These are phyloP conservation scores for Fraxinus cuspidata DNA, from an alignment of 257 asterid species.

Conservation along the genomic window DNA sequence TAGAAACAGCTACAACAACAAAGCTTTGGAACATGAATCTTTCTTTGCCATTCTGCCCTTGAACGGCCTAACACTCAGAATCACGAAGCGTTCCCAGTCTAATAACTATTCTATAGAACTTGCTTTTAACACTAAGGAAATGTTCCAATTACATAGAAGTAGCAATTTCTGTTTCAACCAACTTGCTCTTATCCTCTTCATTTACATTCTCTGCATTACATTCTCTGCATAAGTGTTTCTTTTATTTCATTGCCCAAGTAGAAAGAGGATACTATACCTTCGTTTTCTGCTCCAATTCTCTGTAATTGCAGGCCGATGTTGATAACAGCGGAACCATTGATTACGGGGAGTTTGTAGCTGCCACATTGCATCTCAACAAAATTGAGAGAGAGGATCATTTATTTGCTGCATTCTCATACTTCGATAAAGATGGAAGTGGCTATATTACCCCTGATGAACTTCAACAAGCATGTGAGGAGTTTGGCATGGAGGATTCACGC, in stretches of 20 bases:
- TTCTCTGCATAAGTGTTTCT: neutral
- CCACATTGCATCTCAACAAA: slow-evolving; percentile 86
- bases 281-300: slow-evolving; percentile 6
- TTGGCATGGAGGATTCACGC: slow-evolving; percentile 71
- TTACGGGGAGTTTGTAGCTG: slow-evolving; percentile 87
- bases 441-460: slow-evolving; percentile 86
- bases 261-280: neutral
- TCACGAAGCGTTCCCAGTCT: neutral
- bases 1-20: too few relatives aligned
- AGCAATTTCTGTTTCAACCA: neutral
- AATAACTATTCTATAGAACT: neutral
- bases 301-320: slow-evolving; percentile 73
- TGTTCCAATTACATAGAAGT: neutral
- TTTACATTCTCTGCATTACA: neutral
- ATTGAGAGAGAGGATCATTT: slow-evolving; percentile 83
- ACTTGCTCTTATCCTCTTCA: neutral
- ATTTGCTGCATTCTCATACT: slow-evolving; percentile 85
- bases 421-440: slow-evolving; percentile 90
- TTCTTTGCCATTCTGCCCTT: neutral
- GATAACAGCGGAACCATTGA: slow-evolving; percentile 91
- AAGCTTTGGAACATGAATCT: neutral
- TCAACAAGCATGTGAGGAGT: slow-evolving; percentile 80
- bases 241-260: neutral
- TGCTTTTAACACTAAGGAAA: neutral
- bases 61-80: neutral